These are phyloP conservation scores for Juglanconis sp. DNA, from an alignment of 2,329 filamentous ascomycete species.

Conservation along the genomic window DNA sequence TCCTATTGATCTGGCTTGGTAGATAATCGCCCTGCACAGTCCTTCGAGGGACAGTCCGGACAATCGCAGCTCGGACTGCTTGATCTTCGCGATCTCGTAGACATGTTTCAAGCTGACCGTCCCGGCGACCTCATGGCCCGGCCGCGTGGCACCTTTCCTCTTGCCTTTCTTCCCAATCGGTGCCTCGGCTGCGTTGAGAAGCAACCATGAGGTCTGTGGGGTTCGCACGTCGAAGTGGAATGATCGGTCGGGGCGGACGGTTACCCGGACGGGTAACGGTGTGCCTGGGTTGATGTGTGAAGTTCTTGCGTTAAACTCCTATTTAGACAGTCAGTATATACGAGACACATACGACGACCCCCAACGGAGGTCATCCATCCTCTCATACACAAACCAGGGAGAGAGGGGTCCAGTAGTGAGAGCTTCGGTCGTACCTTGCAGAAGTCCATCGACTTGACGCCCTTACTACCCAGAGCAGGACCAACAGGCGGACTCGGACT, in stretches of 20 bases:
- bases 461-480: conserved; percentile 93
- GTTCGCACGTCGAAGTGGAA: conserved; percentile 94
- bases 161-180: conserved; percentile 70
- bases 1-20: conserved; percentile 72
- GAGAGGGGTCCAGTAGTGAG: conserved; percentile 2
- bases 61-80: conserved; percentile 72
- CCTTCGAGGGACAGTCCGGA: conserved; percentile 70
- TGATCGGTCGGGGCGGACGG: conserved; percentile 85
- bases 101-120: conserved; percentile 90
- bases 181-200: conserved; percentile 79
- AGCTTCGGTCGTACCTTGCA: conserved; percentile 69
- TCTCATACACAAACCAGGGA: too few relatives aligned
- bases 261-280: conserved; percentile 86
- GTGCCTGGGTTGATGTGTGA: conserved; percentile 78
- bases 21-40: conserved; percentile 71
- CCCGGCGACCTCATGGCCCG: conserved; percentile 76
- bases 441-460: conserved; percentile 99
- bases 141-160: conserved; percentile 72
- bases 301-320: conserved; percentile 98
- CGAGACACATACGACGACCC: conserved; percentile 1
- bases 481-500: conserved; percentile 93
- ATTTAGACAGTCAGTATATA: conserved; percentile 19
- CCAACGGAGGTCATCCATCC: too few relatives aligned
- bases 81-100: conserved; percentile 97
- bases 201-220: conserved; percentile 86